Conservation (phyloP, 768 basidiomycete genomes). For the Kwoniella bestiolae region DNA sequence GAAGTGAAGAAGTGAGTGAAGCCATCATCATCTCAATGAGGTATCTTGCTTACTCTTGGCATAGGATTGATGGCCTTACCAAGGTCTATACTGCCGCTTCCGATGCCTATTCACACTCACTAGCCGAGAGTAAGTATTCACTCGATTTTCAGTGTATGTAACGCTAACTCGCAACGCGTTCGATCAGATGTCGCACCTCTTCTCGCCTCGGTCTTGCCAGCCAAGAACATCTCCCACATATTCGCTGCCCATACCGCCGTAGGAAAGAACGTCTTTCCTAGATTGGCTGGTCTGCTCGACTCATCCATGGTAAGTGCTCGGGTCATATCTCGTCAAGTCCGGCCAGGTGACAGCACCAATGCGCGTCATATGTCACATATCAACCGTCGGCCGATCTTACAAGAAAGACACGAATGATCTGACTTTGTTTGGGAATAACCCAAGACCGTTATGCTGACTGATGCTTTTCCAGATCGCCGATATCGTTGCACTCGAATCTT, state of each 20-base stretch:
- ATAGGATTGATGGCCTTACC: constrained; percentile 55
- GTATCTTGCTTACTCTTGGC: neutral
- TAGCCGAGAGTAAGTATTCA: constrained; percentile 51
- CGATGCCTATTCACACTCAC: constrained; percentile 44
- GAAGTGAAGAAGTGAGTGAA: constrained; percentile 75
- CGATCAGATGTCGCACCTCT: constrained; percentile 79
- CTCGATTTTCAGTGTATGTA: no score
- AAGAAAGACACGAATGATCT: no score
- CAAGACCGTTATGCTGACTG: neutral
- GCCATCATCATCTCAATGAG: neutral
- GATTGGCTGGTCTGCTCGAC: constrained; percentile 86
- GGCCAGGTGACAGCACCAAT: no score
- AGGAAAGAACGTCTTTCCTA: constrained; percentile 90
- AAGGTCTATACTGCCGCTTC: constrained; percentile 56
- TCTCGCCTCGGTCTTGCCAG: constrained; percentile 72
- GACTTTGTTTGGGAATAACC: no score
- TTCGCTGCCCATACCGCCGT: constrained; percentile 89
- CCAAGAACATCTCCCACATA: constrained; percentile 78
- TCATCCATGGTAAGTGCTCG: constrained; percentile 65
- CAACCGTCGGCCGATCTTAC: no score
- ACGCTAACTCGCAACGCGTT: no score
- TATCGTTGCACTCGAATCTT: constrained; percentile 75
- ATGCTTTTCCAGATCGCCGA: constrained; percentile 68
- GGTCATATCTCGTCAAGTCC: neutral
- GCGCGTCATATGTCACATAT: no score